Evolutionary conservation across 163 green algal genomes (phyloP).

Genomic region (Volvox carteri): DNA sequence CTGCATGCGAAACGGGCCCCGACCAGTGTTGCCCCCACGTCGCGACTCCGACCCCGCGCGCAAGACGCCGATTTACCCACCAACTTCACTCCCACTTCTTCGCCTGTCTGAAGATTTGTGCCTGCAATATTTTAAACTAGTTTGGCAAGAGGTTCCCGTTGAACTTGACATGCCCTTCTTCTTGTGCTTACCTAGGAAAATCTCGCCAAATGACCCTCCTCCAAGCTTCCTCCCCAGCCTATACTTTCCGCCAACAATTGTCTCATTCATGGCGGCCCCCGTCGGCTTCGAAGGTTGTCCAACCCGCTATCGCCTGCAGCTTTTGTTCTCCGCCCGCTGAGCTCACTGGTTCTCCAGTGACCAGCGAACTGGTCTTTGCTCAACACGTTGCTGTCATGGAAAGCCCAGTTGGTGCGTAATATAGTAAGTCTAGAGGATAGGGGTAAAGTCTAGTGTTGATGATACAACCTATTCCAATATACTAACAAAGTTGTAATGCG

Average conservation of each 20-base stretch:
- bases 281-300: neutral
- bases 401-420: neutral
- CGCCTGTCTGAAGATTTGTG: constrained; percentile 94
- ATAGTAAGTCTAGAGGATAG: too few species aligned
- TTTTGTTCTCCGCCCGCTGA: neutral
- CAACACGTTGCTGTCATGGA: neutral
- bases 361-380: constrained; percentile 22
- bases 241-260: constrained; percentile 72
- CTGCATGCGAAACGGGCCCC: constrained; percentile 61
- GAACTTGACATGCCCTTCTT: neutral
- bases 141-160: neutral
- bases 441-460: too few species aligned
- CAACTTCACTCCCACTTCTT: constrained; percentile 99
- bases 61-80: constrained; percentile 64
- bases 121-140: constrained; percentile 72
- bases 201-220: constrained; percentile 93
- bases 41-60: neutral
- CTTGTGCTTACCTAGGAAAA: constrained; percentile 83
- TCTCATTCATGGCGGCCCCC: constrained; percentile 39
- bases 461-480: too few species aligned
- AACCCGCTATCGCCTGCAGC: neutral
- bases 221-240: constrained; percentile 95
- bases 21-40: neutral
- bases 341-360: constrained; percentile 2
- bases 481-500: too few species aligned